These are phyloP conservation scores for Nematodospora valgi DNA, from an alignment of 805 yeast species.

Conservation along the genomic window DNA sequence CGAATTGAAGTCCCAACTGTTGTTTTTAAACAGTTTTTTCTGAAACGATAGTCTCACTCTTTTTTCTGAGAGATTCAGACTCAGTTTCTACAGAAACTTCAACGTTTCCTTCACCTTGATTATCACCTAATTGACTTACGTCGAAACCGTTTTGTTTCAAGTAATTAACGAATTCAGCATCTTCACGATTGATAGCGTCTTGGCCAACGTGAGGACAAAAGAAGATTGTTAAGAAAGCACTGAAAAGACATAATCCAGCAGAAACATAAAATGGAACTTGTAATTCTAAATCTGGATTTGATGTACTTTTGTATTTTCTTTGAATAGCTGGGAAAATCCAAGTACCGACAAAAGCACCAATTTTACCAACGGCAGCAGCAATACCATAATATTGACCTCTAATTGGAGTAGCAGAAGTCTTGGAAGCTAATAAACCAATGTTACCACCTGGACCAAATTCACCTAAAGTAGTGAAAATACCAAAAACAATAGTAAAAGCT, in stretches of 20 bases:
- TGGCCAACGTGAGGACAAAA: constrained; percentile 81
- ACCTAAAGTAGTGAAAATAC: constrained; percentile 82
- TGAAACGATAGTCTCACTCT: no score
- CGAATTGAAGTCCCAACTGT: no score
- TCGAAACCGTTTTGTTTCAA: constrained; percentile 73
- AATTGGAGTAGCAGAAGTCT: constrained; percentile 80
- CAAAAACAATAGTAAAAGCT: constrained; percentile 81
- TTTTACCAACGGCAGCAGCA: constrained; percentile 88
- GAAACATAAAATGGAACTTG: constrained; percentile 82
- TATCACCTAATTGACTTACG: constrained; percentile 51
- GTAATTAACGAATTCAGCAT: constrained; percentile 64
- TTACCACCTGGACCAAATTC: constrained; percentile 95
- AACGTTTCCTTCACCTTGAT: constrained; percentile 3
- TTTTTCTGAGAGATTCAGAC: no score
- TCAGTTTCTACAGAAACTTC: no score
- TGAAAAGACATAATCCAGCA: constrained; percentile 68
- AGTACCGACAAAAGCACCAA: constrained; percentile 91
- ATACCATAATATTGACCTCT: constrained; percentile 90
- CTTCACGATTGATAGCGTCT: constrained; percentile 77
- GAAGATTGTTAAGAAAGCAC: constrained; percentile 67
- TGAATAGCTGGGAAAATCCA: constrained; percentile 83
- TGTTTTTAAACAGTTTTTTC: no score
- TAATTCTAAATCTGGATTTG: constrained; percentile 46
- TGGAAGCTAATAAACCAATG: constrained; percentile 83
- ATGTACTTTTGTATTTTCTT: constrained; percentile 48